Base-by-base conservation (phyloP, 2,329 filamentous ascomycete species). In the Cercospora zeae-maydis region DNA sequence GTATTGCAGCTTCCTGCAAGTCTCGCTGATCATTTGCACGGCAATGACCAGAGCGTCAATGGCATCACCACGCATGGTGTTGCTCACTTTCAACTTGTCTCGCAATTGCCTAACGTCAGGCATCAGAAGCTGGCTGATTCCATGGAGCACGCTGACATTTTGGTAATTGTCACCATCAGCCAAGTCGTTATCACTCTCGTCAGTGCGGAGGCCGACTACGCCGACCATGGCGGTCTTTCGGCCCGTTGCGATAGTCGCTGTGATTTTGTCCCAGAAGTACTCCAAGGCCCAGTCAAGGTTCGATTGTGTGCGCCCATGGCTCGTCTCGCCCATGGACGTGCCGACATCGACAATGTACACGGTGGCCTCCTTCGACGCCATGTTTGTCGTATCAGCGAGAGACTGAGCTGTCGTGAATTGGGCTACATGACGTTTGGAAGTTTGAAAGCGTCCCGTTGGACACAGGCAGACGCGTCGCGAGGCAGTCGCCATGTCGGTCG, bases 211-310 rank as follows among this genome's bases (percentile, higher is more conserved):
- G 0, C 90, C 95, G 63, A 99, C 77, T 1, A 97, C 88, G n/a
- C 92, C 90, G 51, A 92, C 79, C 21, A 84, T 84, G 71, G 86
- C 85, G 0, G 88, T 92, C 75, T 92, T 93, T 55, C 91, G 85
- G 30, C 86, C 88, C n/a, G 82, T 87, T 31, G 82, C 80, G 37
- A 86, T 88, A 3, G 88, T 91, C 7, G 85, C 86, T 4, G 88
- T 88, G 68, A 96, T 90, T 75, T 91, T 95, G 81, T 98, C 93
- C 93, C 93, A 99, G 55, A 98, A 85, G 78, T 96, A 99, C 66
- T 86, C 86, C 86, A 98, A 88, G 53, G 87, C 86, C 86, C 89
- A 99, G 64, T 97, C 91, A 16, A 99, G 84, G 75, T 98, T 90
- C 2, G 89, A 89, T 75, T 93, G 85, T 19, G 80, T 75, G 68